Conservation (phyloP, 2,329 filamentous ascomycete species). For the Alternaria sp. region DNA sequence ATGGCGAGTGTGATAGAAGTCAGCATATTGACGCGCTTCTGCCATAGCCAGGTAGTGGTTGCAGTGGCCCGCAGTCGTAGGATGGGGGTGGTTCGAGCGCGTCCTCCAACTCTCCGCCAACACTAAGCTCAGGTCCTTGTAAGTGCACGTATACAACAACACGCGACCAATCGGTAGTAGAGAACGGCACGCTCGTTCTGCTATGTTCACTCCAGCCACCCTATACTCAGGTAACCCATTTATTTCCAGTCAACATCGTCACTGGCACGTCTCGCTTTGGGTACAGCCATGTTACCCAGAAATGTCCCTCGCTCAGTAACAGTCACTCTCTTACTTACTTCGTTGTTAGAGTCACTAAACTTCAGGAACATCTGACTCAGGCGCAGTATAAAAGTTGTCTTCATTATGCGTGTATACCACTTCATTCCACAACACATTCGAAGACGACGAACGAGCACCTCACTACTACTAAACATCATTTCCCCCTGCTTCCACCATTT, state of each 20-base stretch:
- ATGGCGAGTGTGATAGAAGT: background rate
- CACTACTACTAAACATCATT: background rate
- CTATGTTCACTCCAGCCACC: background rate
- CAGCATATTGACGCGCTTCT: accelerated
- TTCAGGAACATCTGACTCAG: background rate
- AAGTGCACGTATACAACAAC: accelerated
- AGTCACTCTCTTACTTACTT: background rate
- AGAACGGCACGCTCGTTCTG: background rate
- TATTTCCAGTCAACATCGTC: accelerated
- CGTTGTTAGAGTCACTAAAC: background rate
- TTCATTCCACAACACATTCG: background rate
- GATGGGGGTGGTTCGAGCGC: background rate
- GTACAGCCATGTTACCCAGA: background rate
- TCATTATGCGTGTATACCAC: background rate
- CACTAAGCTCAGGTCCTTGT: background rate
- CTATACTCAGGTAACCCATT: background rate
- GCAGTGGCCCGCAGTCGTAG: background rate
- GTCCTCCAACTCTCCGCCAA: background rate
- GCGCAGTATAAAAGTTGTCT: background rate
- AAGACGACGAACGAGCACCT: background rate
- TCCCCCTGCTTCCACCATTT: too few relatives aligned
- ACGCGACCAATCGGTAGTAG: background rate
- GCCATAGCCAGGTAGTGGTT: background rate
- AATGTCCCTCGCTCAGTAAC: too few relatives aligned
- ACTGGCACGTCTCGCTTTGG: background rate